A percentile compares a stretch with the other conserved stretches of the same genome.
phyloP scores from a whole-genome alignment of 345 rosid genomes.

The Anacardium occidentale region DNA sequence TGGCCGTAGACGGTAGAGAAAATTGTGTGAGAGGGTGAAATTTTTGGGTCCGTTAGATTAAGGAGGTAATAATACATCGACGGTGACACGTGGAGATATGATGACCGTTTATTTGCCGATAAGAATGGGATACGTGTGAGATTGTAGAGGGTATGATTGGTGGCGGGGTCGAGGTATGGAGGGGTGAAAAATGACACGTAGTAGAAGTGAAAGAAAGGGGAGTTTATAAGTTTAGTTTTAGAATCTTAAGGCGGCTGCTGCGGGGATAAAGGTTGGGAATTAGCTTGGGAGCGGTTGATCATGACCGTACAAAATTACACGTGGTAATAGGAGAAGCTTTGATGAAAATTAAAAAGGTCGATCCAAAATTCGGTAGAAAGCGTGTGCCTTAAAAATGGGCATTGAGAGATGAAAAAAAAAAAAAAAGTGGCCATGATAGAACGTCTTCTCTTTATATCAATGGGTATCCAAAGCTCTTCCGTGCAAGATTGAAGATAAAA shows the following conservation, averaged over 20 bases:
- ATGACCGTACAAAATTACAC: background rate
- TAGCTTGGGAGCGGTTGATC: too few relatives aligned
- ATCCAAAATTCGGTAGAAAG: too few relatives aligned
- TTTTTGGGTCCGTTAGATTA: conserved; percentile 54
- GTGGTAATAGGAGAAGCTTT: conserved; percentile 9
- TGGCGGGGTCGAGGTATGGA: conserved; percentile 5
- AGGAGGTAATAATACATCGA: conserved; percentile 43
- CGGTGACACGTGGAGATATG: conserved; percentile 45
- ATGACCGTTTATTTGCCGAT: conserved; percentile 56
- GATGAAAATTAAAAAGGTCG: too few relatives aligned
- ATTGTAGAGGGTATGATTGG: conserved; percentile 29
- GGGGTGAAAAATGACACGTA: conserved; percentile 23
- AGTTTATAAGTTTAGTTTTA: background rate
- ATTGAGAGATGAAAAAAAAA: conserved; percentile 16
- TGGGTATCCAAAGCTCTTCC: conserved; percentile 37
- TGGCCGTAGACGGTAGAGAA: conserved; percentile 5
- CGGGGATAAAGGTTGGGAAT: conserved; percentile 13
- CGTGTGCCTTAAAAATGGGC: too few relatives aligned
- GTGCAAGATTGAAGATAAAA: background rate
- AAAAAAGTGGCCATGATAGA: background rate
- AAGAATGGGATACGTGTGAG: conserved; percentile 37
- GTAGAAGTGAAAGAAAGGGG: background rate
- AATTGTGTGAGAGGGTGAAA: too few relatives aligned
- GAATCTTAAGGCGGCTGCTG: conserved; percentile 22
- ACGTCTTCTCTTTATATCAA: conserved; percentile 30